Base-by-base conservation (phyloP, 139 green algal genomes). In the Ettlia oleoabundans region DNA sequence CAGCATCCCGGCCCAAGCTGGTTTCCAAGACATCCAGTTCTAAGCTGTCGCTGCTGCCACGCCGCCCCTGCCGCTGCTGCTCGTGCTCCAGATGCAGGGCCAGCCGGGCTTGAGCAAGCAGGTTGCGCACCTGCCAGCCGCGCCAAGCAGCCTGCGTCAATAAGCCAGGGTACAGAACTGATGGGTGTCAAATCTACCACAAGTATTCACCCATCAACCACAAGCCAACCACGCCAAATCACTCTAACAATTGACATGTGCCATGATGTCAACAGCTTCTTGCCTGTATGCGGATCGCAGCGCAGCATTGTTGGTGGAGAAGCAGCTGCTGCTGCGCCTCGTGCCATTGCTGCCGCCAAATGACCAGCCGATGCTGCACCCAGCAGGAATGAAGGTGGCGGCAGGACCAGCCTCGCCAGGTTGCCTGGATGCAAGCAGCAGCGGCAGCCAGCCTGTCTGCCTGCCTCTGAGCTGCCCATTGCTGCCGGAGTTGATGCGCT, bases 91-190 rank as follows among this genome's bases (percentile, higher is more conserved):
- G 40, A 38, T 43, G 35, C 40, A 81, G 38, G 9, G 38, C n/a
- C 18, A 19, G 19, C 28, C 40, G 61, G 7, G 58, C 58, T 28
- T n/a, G 58, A 1, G 37, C 37, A 18, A 70, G 26, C 58, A 72
- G 75, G n/a, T 38, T 19, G 18, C 75, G 75, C 58, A 71, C 75
- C 5, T 37, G 40, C 13, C 55, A 68, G 0, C 75, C 75, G 33
- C 75, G 18, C 75, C 75, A 81, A n/a, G 41, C 75, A 4, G 75
- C 75, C 75, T 81, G 75, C 58, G 47, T n/a, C n/a, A n/a, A 58
- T 15, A 58, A 10, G 47, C 10, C 47, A 58, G 10, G 47, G 47
- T 10, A 24, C 15, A 15, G 47, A 58, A 58, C 10, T 10, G 13
- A 58, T 58, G 47, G 10, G 47, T 10, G 47, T 58, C 47, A 24